Conservation (phyloP, 2,329 filamentous ascomycete genomes). For the Onygenales sp. region DNA sequence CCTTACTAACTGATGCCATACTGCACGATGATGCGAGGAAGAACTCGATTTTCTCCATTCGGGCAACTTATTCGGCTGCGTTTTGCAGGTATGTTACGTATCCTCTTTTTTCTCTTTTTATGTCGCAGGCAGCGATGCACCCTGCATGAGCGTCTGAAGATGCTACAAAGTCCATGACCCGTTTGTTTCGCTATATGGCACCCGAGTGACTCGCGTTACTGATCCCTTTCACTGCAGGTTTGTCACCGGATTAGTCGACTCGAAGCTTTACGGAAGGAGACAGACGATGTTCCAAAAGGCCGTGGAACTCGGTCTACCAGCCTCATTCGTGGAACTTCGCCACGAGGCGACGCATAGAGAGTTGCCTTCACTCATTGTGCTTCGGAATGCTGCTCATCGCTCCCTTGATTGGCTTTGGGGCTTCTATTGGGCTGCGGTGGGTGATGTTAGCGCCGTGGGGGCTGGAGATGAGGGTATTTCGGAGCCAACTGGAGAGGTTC, state of each 20-base stretch:
- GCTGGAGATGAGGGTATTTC: constrained; percentile 1
- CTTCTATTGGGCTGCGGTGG: constrained; percentile 65
- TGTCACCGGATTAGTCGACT: constrained; percentile 36
- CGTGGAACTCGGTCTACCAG: constrained; percentile 34
- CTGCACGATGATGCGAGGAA: constrained; percentile 32
- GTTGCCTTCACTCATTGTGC: constrained; percentile 63
- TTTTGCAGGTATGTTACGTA: constrained; percentile 32
- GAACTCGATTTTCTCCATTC: constrained; percentile 36
- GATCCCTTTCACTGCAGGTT: constrained; percentile 21
- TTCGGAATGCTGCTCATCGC: constrained; percentile 59
- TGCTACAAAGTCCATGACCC: too few species aligned
- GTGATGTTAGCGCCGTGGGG: constrained; percentile 16
- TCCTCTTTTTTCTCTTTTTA: neutral
- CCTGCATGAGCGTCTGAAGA: too few species aligned
- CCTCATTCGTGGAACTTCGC: constrained; percentile 76
- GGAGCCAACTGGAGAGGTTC: neutral
- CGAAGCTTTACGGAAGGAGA: constrained; percentile 31
- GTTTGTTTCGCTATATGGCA: too few species aligned
- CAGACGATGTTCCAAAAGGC: constrained; percentile 38
- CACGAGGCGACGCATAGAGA: constrained; percentile 89
- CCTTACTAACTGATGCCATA: constrained; percentile 37
- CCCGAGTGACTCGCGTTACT: neutral
- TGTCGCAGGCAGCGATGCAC: neutral
- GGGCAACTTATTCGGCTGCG: constrained; percentile 36
- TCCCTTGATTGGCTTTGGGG: constrained; percentile 80